Evolutionary conservation across 164 flowering plant genomes (phyloP).

Genomic region (Echeveria elegans): DNA sequence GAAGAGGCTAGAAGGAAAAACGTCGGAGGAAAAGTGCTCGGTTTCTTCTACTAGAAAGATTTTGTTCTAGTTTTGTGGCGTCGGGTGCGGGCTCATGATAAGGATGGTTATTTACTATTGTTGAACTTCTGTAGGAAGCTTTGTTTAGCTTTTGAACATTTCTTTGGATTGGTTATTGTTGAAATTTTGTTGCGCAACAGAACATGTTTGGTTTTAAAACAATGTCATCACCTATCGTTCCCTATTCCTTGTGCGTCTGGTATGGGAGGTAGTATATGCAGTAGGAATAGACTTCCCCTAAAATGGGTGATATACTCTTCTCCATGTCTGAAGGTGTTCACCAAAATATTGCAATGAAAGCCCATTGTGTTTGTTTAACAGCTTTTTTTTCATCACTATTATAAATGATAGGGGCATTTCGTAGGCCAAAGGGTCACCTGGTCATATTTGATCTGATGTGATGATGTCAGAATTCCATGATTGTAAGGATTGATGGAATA

Average conservation of each 20-base stretch:
- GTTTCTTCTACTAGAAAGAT: slow-evolving; percentile 36
- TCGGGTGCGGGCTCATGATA: neutral
- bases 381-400: too few relatives aligned
- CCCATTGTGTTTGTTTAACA: too few relatives aligned
- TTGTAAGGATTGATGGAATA: too few relatives aligned
- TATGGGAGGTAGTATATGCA: too few relatives aligned
- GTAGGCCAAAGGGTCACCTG: too few relatives aligned
- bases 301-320: too few relatives aligned
- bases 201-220: neutral
- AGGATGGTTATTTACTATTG: neutral
- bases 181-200: neutral
- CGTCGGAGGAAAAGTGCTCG: slow-evolving; percentile 56
- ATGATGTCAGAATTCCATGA: too few relatives aligned
- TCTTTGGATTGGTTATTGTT: neutral
- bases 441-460: too few relatives aligned
- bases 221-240: neutral
- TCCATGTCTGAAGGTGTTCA: too few relatives aligned
- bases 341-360: too few relatives aligned
- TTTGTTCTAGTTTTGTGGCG: neutral
- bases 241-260: neutral
- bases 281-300: too few relatives aligned
- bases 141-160: neutral
- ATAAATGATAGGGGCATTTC: too few relatives aligned
- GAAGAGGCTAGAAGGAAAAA: slow-evolving; percentile 60
- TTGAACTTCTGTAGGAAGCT: neutral